Evolutionary conservation across 1,284 basidiomycete species (phyloP).

Genomic region (Moesziomyces sp.): DNA sequence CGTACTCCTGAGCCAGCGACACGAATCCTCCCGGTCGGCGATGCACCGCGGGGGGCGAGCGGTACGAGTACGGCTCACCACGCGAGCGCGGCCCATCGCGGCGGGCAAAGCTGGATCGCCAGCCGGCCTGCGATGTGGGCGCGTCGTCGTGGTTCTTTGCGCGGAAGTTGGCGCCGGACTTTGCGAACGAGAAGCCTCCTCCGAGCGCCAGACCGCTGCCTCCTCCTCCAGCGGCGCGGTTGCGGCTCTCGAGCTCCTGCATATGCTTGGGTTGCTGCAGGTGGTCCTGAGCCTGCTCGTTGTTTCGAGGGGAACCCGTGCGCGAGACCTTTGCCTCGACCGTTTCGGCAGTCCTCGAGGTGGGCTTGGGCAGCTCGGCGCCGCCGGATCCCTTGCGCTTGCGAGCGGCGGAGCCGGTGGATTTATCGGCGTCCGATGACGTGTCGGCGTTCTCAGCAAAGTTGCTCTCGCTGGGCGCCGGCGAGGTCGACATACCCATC

Average conservation of each 20-base stretch:
- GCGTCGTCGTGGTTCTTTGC: conserved; percentile 21
- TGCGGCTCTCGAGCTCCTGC: conserved; percentile 29
- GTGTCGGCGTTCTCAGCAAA: conserved; percentile 9
- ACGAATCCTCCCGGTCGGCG: conserved; percentile 44
- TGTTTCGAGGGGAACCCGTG: conserved; percentile 11
- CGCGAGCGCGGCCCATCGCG: conserved; percentile 10
- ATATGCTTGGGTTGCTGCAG: conserved; percentile 35
- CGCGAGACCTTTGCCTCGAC: conserved; percentile 24
- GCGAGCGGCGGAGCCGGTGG: conserved; percentile 20
- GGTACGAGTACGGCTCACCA: conserved; percentile 16
- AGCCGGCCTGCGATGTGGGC: conserved; percentile 2
- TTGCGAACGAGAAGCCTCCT: conserved; percentile 47
- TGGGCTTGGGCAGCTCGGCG: conserved; percentile 25
- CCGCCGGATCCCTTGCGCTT: conserved; percentile 31
- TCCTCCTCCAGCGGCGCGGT: background rate
- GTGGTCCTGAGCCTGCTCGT: conserved; percentile 8
- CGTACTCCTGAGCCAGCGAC: conserved; percentile 46
- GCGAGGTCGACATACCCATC: conserved; percentile 44
- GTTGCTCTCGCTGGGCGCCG: conserved; percentile 27
- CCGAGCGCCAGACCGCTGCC: conserved; percentile 40
- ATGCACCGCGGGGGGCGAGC: conserved; percentile 36
- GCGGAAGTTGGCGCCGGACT: conserved; percentile 41
- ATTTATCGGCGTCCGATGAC: conserved; percentile 12
- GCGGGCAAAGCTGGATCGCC: conserved; percentile 18
- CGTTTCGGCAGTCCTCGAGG: conserved; percentile 21